These are phyloP conservation scores for Chlorella vulgaris DNA, from an alignment of 139 green algal species.

Conservation along the genomic window DNA sequence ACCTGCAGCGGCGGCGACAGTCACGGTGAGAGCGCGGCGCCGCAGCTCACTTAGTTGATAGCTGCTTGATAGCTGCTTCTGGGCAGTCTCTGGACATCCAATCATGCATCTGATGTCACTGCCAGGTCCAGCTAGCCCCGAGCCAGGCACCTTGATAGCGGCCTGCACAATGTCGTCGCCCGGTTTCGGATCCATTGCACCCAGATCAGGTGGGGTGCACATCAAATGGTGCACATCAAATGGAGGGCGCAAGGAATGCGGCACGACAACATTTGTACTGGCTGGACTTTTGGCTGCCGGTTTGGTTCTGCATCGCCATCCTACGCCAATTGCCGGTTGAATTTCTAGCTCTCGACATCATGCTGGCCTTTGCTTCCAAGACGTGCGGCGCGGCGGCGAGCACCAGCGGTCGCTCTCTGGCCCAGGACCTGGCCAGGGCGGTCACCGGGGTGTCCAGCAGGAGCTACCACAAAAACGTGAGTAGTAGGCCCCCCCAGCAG, in stretches of 20 bases:
- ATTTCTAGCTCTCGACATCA: background rate
- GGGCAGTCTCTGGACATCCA: background rate
- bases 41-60: background rate
- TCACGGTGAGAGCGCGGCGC: background rate
- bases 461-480: conserved; percentile 82
- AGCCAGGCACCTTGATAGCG: conserved; percentile 1
- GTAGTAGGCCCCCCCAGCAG: no score
- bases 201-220: no score
- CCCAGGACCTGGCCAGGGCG: background rate
- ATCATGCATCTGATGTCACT: background rate
- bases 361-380: conserved; percentile 2
- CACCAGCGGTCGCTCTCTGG: conserved; percentile 10
- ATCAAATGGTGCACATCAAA: no score
- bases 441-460: background rate
- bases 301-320: background rate
- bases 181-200: background rate
- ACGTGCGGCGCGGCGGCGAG: conserved; percentile 5
- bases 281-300: background rate
- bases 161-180: conserved; percentile 16
- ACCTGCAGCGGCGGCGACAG: background rate
- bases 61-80: background rate
- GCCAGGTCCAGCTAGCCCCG: background rate
- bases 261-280: no score
- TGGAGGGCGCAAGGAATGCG: no score
- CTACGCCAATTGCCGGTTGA: no score